Conservation (phyloP, 1,139 yeast species). For the Hansenula sp. region DNA sequence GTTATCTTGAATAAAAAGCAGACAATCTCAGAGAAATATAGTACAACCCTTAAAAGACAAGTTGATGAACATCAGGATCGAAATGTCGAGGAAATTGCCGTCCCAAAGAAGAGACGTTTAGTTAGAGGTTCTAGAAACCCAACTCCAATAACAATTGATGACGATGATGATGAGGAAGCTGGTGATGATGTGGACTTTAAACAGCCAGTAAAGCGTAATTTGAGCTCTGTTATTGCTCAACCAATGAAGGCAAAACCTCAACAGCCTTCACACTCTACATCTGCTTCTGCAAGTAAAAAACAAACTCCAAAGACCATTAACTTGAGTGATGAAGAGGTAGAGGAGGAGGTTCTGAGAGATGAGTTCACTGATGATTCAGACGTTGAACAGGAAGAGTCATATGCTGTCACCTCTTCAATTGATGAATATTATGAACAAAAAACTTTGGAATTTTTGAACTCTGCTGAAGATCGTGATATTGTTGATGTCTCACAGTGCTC, state of each 20-base stretch:
- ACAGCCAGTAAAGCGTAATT: no score
- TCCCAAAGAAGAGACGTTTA: constrained; percentile 23
- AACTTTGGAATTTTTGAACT: constrained; percentile 72
- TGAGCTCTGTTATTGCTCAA: no score
- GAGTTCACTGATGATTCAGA: constrained; percentile 23
- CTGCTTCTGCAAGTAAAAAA: no score
- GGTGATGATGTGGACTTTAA: constrained; percentile 2
- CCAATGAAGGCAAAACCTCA: neutral
- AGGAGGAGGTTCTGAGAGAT: constrained; percentile 15
- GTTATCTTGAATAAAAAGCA: constrained; percentile 52
- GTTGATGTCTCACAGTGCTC: constrained; percentile 74
- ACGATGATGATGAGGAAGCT: constrained; percentile 1
- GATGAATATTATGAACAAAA: constrained; percentile 54
- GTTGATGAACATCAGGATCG: no score
- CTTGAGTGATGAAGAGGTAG: constrained; percentile 16
- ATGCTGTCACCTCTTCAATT: constrained; percentile 25
- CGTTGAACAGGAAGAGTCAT: constrained; percentile 21
- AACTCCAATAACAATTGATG: constrained; percentile 2
- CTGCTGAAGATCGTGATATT: constrained; percentile 69
- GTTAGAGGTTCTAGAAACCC: constrained; percentile 22
- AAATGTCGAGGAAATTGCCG: constrained; percentile 7
- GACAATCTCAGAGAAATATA: constrained; percentile 49
- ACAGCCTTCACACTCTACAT: neutral
- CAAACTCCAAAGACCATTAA: neutral
- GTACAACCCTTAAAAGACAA: constrained; percentile 6